Percentiles rank a stretch among this genome's conserved stretches.
phyloP scores from a whole-genome alignment of 1,139 yeast species.

The Casaregolazyma suthepensis region DNA sequence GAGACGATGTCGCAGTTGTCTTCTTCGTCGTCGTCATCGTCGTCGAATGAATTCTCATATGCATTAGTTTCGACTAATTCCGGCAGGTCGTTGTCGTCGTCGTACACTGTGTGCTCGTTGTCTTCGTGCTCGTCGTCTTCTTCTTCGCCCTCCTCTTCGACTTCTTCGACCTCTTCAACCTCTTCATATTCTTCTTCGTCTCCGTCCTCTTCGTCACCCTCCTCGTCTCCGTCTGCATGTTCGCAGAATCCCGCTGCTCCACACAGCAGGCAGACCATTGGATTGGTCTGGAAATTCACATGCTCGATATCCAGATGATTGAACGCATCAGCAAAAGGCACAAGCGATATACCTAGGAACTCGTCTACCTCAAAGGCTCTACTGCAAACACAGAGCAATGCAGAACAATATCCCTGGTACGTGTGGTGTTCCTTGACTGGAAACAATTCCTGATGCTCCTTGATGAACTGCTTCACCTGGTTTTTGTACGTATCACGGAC shows the following conservation, averaged over 20 bases:
- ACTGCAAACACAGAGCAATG: constrained; percentile 48
- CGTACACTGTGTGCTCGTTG: too few species aligned
- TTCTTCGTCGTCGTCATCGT: constrained; percentile 33
- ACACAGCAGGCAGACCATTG: constrained; percentile 66
- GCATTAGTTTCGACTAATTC: neutral
- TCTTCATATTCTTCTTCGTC: constrained; percentile 29
- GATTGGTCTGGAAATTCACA: constrained; percentile 69
- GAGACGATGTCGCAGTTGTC: constrained; percentile 37
- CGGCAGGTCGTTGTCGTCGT: constrained; percentile 15
- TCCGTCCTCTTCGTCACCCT: too few species aligned
- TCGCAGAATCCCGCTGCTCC: constrained; percentile 49
- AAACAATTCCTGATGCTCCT: constrained; percentile 21
- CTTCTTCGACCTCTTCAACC: too few species aligned
- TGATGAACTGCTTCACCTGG: constrained; percentile 31
- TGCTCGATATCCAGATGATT: constrained; percentile 58
- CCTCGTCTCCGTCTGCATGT: constrained; percentile 30
- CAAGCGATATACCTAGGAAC: constrained; percentile 67
- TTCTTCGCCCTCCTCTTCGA: too few species aligned
- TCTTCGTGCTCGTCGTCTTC: too few species aligned
- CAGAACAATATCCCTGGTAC: constrained; percentile 29
- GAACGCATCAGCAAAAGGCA: constrained; percentile 88
- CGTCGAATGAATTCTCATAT: constrained; percentile 13
- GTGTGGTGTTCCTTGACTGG: constrained; percentile 21
- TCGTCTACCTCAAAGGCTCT: constrained; percentile 77
- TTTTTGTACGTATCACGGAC: constrained; percentile 48